These are phyloP conservation scores for Hyphodiscus hymeniophilus DNA, from an alignment of 495 filamentous ascomycete genomes.

Conservation along the genomic window DNA sequence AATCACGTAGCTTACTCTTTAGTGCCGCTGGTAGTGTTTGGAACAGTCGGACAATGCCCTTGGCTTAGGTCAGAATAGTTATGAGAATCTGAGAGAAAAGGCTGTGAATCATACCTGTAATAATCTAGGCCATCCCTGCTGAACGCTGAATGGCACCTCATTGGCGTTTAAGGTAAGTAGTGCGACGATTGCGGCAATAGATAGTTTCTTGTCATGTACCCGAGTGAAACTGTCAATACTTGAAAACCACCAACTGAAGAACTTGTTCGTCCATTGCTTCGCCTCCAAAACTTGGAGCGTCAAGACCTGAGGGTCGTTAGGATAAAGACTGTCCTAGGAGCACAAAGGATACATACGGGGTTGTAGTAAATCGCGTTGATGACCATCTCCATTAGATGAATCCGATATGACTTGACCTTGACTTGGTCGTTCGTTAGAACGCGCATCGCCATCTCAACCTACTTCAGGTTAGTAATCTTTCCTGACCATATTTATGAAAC, in stretches of 20 bases:
- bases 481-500: not conserved
- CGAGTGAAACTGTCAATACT: constrained; percentile 89
- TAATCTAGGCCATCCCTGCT: constrained; percentile 93
- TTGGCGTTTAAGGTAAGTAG: constrained; percentile 68
- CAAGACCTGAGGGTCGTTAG: constrained; percentile 32
- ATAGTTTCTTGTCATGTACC: constrained; percentile 97
- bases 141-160: constrained; percentile 78
- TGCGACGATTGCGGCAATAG: constrained; percentile 83
- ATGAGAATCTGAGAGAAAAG: not conserved
- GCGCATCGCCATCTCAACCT: constrained; percentile 73
- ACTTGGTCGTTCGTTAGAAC: constrained; percentile 62
- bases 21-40: constrained; percentile 80
- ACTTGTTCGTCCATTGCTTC: constrained; percentile 98
- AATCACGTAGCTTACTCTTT: constrained; percentile 50
- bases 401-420: constrained; percentile 81
- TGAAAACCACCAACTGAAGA: constrained; percentile 96
- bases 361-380: constrained; percentile 99
- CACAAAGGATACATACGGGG: constrained; percentile 36
- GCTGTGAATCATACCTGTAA: constrained; percentile 40
- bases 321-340: not conserved
- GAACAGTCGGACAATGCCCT: constrained; percentile 83
- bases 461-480: constrained; percentile 4
- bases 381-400: constrained; percentile 98
- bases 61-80: not conserved
- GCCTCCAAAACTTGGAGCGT: constrained; percentile 76